phyloP scores from a whole-genome alignment of 768 basidiomycete species.

The Lentinula sp. region DNA sequence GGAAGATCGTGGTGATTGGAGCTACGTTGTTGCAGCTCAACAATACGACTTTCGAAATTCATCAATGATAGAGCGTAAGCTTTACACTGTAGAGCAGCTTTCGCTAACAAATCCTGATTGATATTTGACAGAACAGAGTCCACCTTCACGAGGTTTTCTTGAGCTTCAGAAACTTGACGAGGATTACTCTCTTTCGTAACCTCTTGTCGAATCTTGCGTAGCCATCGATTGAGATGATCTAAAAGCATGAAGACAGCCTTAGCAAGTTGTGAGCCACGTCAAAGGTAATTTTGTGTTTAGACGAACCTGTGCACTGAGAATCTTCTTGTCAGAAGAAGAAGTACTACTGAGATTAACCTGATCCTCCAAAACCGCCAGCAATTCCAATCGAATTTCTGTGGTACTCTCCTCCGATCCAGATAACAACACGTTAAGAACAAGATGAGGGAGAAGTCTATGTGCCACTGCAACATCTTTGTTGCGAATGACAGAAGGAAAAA shows the following conservation, averaged over 20 bases:
- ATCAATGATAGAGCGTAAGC: conserved; percentile 91
- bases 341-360: conserved; percentile 62
- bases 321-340: conserved; percentile 70
- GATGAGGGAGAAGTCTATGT: conserved; percentile 83
- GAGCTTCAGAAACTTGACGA: conserved; percentile 37
- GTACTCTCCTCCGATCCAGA: conserved; percentile 63
- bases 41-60: conserved; percentile 86
- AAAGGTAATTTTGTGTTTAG: not conserved
- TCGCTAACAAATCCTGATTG: conserved; percentile 83
- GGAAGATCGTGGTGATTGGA: conserved; percentile 47
- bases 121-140: conserved; percentile 82
- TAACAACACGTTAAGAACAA: conserved; percentile 80
- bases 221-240: conserved; percentile 91
- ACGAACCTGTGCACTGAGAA: conserved; percentile 89
- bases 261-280: not conserved
- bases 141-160: conserved; percentile 62
- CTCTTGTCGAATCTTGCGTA: conserved; percentile 69
- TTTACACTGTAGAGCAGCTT: conserved; percentile 91
- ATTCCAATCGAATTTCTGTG: conserved; percentile 64
- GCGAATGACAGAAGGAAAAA: conserved; percentile 71
- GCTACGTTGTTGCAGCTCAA: conserved; percentile 39
- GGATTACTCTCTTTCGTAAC: conserved; percentile 50
- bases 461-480: conserved; percentile 95
- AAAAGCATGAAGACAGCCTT: conserved; percentile 92
- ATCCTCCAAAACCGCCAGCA: conserved; percentile 79